These are phyloP conservation scores for Xylaria flabelliformis DNA, from an alignment of 495 filamentous ascomycete species.

Conservation along the genomic window DNA sequence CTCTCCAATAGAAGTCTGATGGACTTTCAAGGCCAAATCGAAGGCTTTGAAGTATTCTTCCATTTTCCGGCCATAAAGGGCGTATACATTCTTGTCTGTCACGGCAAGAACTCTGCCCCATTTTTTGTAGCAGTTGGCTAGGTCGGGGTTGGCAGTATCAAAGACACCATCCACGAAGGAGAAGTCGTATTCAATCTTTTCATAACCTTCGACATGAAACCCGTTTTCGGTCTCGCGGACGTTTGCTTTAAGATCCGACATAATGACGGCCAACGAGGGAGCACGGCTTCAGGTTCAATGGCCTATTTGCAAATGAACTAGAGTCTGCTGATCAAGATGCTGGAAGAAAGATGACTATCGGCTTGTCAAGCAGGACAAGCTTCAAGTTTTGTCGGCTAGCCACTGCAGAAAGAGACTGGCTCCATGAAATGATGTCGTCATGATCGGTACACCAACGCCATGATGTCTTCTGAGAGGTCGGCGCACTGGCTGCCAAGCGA, in stretches of 20 bases:
- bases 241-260: constrained; percentile 67
- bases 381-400: not conserved
- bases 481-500: not conserved
- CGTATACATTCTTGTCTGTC: constrained; percentile 66
- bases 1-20: constrained; percentile 70
- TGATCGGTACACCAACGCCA: constrained; percentile 3
- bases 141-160: constrained; percentile 54
- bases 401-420: not conserved
- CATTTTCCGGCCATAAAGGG: constrained; percentile 64
- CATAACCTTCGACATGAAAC: constrained; percentile 68
- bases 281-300: not conserved
- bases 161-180: constrained; percentile 70
- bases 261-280: constrained; percentile 36
- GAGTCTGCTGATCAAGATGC: not conserved
- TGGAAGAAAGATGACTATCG: not conserved
- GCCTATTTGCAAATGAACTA: not conserved
- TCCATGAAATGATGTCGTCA: constrained; percentile 21
- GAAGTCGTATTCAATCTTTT: constrained; percentile 73
- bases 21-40: constrained; percentile 60
- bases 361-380: not conserved
- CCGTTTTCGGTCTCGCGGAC: constrained; percentile 61
- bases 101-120: constrained; percentile 66
- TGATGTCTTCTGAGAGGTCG: not conserved
- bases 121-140: constrained; percentile 62
- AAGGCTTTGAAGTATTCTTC: constrained; percentile 63